Percentiles rank a stretch among this genome's conserved stretches.
These are phyloP conservation scores for Nicotiana paniculata DNA, from an alignment of 257 asterid genomes.

Conservation along the genomic window DNA sequence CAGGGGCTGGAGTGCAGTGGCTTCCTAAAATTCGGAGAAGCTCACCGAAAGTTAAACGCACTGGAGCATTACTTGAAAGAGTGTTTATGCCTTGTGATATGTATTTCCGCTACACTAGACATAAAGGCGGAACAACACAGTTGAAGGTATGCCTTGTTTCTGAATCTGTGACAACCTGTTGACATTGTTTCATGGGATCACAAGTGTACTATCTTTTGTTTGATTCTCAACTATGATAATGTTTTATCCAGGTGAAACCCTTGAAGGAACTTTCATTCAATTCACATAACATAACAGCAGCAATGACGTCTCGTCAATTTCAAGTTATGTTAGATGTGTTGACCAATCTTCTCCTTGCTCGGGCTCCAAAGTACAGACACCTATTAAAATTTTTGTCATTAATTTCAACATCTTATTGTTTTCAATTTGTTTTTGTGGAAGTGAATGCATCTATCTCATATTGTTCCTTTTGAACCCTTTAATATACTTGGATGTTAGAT, in stretches of 20 bases:
- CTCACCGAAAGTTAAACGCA: conserved; percentile 97
- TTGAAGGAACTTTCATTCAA: conserved; percentile 95
- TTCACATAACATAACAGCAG: conserved; percentile 85
- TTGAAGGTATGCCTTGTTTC: conserved; percentile 51
- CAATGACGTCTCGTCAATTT: conserved; percentile 98
- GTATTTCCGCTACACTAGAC: conserved; percentile 92
- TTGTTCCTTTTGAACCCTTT: neutral
- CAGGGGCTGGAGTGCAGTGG: conserved; percentile 99
- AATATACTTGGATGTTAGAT: neutral
- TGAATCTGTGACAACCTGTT: neutral
- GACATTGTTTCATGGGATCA: neutral
- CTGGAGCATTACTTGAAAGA: conserved; percentile 97
- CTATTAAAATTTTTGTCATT: neutral
- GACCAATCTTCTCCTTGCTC: conserved; percentile 98
- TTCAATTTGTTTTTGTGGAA: neutral
- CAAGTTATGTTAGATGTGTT: conserved; percentile 99
- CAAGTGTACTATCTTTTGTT: conserved; percentile 1
- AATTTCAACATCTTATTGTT: neutral
- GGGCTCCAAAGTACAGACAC: conserved; percentile 83
- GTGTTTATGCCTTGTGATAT: conserved; percentile 99
- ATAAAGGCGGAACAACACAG: conserved; percentile 93
- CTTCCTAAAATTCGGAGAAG: conserved; percentile 94
- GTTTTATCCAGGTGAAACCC: conserved; percentile 80
- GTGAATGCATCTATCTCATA: neutral
- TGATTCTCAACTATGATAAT: conserved; percentile 4